A percentile compares a stretch with the other conserved stretches of the same genome.
These are phyloP conservation scores for Chlorophyllum brunneum DNA, from an alignment of 768 basidiomycete genomes.

Conservation along the genomic window DNA sequence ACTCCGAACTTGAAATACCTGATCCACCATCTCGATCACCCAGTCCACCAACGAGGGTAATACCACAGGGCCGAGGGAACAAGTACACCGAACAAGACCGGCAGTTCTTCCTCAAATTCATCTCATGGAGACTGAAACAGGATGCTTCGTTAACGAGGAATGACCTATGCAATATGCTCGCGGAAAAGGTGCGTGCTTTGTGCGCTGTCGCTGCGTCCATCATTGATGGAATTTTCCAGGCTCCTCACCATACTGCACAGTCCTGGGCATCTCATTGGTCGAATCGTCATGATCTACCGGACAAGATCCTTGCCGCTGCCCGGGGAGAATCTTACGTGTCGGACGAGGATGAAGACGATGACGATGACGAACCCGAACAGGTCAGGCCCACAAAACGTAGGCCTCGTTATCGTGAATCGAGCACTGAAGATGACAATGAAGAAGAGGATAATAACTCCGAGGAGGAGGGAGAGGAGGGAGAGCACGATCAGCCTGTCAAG, in stretches of 20 bases:
- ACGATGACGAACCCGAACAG: constrained; percentile 18
- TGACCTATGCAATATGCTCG: constrained; percentile 51
- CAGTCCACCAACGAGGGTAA: constrained; percentile 52
- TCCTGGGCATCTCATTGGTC: constrained; percentile 74
- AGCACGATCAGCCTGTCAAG: constrained; percentile 32
- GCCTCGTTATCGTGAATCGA: constrained; percentile 17
- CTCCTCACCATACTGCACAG: constrained; percentile 57
- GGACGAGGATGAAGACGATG: constrained; percentile 20
- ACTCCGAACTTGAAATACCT: constrained; percentile 56
- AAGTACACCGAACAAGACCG: constrained; percentile 66
- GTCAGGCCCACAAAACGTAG: constrained; percentile 14
- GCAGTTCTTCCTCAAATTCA: constrained; percentile 62
- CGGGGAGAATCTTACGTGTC: constrained; percentile 26
- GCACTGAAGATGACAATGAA: constrained; percentile 24
- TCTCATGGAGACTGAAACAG: constrained; percentile 55
- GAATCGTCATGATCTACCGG: constrained; percentile 59
- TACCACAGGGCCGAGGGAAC: constrained; percentile 48
- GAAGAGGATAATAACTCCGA: constrained; percentile 23
- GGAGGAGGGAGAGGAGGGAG: constrained; percentile 25
- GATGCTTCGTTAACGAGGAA: constrained; percentile 50
- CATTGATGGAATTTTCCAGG: constrained; percentile 32
- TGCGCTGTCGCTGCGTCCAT: not conserved
- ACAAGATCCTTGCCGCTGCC: constrained; percentile 54
- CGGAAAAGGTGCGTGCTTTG: constrained; percentile 45
- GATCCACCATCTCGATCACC: constrained; percentile 68